A percentile compares a stretch with the other conserved stretches of the same genome.
Conservation (phyloP, 1,284 basidiomycete genomes). For the Leccinum fallax region DNA sequence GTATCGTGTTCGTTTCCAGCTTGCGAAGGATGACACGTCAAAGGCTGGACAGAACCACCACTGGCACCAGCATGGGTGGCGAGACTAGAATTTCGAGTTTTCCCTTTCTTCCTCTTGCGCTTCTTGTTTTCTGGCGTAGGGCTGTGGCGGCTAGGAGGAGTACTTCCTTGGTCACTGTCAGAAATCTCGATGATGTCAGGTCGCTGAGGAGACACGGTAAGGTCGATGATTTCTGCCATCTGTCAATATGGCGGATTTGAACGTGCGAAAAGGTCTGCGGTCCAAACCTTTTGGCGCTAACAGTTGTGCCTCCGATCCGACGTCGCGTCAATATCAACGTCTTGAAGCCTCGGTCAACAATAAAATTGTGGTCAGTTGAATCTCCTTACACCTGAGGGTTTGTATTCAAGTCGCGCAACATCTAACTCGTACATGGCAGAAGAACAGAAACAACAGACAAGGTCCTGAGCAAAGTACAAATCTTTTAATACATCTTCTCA, state of each 20-base stretch:
- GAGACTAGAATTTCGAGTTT: slow-evolving; percentile 12
- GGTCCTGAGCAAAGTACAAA: slow-evolving; percentile 9
- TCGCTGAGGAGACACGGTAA: slow-evolving; percentile 29
- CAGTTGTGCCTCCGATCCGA: not conserved
- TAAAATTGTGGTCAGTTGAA: no score
- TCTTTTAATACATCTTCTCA: not conserved
- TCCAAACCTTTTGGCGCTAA: not conserved
- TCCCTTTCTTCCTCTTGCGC: slow-evolving; percentile 22
- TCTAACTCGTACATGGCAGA: slow-evolving; percentile 2
- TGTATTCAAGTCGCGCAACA: not conserved
- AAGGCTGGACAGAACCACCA: slow-evolving; percentile 16
- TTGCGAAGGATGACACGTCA: slow-evolving; percentile 24
- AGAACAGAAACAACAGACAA: not conserved
- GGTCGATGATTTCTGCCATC: slow-evolving; percentile 37
- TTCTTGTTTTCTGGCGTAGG: slow-evolving; percentile 19
- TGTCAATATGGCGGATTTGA: not conserved
- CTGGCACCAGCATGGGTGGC: slow-evolving; percentile 7
- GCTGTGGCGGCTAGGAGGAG: not conserved
- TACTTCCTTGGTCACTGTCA: slow-evolving; percentile 23
- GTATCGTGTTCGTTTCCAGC: not conserved
- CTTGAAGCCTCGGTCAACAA: no score
- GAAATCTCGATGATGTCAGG: slow-evolving; percentile 34
- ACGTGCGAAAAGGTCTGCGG: not conserved
- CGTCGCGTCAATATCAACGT: no score
- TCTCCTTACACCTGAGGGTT: not conserved